Evolutionary conservation across 2,329 filamentous ascomycete genomes (phyloP), one percentile per base, ranked within the genome.

Genomic region (Aureobasidium pullulans): DNA sequence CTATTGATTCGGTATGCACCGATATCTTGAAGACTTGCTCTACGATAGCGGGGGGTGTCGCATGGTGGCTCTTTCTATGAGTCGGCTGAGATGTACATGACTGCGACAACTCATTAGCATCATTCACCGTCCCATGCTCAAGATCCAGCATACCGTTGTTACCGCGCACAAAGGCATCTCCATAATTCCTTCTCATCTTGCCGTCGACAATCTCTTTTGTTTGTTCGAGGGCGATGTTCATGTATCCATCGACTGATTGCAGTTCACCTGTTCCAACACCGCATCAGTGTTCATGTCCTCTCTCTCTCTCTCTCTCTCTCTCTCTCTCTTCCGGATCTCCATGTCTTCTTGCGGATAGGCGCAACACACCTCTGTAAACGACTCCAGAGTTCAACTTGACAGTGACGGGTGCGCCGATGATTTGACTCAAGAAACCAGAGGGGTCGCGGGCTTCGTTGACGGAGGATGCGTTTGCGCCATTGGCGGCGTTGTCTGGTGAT

Each of bases 351-450:
- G 23, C 23, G 23, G n/a, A 4, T 7, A 10, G 11, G 4, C 7
- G 13, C 31, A 11, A 53, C 66, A 40, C 69, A 93, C 93, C 94
- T 83, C 94, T 96, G 82, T 96, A 99, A 63, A 97, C 86, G 62
- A 96, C 91, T 58, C 94, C 94, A n/a, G 92, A 96, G 77, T 99
- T 99, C 67, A 99, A 83, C 78, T 97, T 97, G 66, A 99, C 93
- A 1, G 90, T 95, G 65, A 99, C 94, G 39, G 90, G 85, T 64
- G 90, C 90, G 62, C 93, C 92, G 70, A 96, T 96, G 71, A 99
- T 96, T 71, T 96, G 90, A 74, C 88, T 86, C 61, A 99, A 80
- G 74, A 99, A 99, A 66, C 88, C 86, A 11, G 92, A 96, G 4
- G 94, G 94, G 73, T 99, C 94, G 74, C 90, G 93, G 63, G 90